Evolutionary conservation across 140 eudicot genomes (phyloP).

Genomic region (Ambrosia hybrid): DNA sequence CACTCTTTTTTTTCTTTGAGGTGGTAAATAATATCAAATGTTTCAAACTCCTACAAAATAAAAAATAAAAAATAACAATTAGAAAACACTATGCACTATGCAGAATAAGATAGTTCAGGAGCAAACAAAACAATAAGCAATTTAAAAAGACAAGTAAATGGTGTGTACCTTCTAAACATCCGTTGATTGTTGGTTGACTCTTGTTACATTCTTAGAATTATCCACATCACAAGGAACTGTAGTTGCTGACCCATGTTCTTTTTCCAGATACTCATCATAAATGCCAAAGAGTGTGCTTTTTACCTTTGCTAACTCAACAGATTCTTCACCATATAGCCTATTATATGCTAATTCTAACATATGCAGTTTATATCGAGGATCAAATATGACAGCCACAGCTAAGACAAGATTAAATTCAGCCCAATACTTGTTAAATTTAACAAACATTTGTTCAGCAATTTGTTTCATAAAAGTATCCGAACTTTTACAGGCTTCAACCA

Average conservation of each 20-base stretch:
- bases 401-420: neutral
- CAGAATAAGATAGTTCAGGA: too few relatives aligned
- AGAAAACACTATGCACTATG: neutral
- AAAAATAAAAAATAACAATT: too few relatives aligned
- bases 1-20: neutral
- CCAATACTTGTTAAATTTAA: slow-evolving; percentile 11
- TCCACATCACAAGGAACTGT: neutral
- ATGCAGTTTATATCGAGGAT: neutral
- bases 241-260: neutral
- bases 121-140: too few relatives aligned
- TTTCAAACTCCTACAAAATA: too few relatives aligned
- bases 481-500: neutral
- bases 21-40: neutral
- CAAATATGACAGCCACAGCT: slow-evolving; percentile 2
- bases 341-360: too few relatives aligned
- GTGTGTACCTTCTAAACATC: neutral
- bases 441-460: too few relatives aligned
- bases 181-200: neutral
- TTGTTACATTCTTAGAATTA: too few relatives aligned
- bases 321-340: neutral
- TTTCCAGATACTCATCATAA: neutral
- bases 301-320: neutral
- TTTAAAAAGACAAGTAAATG: too few relatives aligned
- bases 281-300: too few relatives aligned
- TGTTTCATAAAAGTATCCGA: neutral